These are phyloP conservation scores for Mallotus nudiflorus DNA, from an alignment of 345 rosid genomes.

Conservation along the genomic window DNA sequence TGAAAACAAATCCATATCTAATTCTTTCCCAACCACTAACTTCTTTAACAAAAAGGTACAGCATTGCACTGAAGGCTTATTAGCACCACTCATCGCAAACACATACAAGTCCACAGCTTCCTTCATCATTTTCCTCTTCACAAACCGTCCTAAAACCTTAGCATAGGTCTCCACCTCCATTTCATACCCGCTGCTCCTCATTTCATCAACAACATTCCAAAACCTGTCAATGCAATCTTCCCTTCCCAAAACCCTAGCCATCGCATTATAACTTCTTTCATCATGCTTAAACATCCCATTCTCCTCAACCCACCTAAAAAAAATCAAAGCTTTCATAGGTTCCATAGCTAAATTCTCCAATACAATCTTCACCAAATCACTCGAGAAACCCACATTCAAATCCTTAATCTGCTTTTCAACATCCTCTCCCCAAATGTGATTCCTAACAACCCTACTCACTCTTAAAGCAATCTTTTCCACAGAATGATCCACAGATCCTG, in stretches of 20 bases:
- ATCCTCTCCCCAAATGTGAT: constrained; percentile 67
- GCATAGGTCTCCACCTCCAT: constrained; percentile 64
- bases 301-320: constrained; percentile 85
- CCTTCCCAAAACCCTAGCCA: constrained; percentile 72
- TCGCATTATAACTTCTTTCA: constrained; percentile 61
- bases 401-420: constrained; percentile 53
- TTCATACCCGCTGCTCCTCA: constrained; percentile 58
- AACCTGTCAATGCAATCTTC: constrained; percentile 78
- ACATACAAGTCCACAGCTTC: constrained; percentile 80
- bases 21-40: constrained; percentile 52
- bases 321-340: constrained; percentile 69
- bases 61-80: constrained; percentile 53
- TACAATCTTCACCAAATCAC: constrained; percentile 57
- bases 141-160: constrained; percentile 52
- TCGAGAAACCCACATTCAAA: constrained; percentile 48
- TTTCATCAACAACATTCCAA: constrained; percentile 69
- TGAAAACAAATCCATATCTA: constrained; percentile 65
- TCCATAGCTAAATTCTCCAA: constrained; percentile 67
- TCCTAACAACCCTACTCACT: constrained; percentile 66
- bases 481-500: constrained; percentile 56
- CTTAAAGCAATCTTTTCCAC: constrained; percentile 45
- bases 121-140: constrained; percentile 60
- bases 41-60: constrained; percentile 65
- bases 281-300: constrained; percentile 55
- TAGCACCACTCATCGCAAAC: constrained; percentile 61